Evolutionary conservation across 1,284 basidiomycete species (phyloP), one percentile per base, ranked within the genome.

Genomic region (Pascua guehoae): DNA sequence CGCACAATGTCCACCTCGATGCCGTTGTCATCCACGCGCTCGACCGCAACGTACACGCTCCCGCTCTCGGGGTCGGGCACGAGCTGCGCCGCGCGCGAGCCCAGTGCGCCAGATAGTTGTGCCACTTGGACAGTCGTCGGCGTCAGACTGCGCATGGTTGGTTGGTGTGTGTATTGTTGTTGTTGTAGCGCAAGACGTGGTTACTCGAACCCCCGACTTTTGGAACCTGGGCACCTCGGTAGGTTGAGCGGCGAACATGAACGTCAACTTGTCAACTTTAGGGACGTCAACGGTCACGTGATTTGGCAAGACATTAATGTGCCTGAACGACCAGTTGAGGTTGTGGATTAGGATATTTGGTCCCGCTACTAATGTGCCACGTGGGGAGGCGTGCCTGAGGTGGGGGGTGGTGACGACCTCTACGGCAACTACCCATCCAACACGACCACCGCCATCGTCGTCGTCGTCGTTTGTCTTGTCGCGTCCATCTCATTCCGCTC

Each of bases 11-110:
- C 81, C 12, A 88, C 77, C 41, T 83, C 81, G 8, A 86, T 80
- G 18, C 82, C 81, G 4, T 80, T 82, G 61, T 84, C 83, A 11
- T 40, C 47, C 48, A 72, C 65, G 43, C 70, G 69, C 66, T 88
- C 87, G 1, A 85, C 83, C 8, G 67, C 63, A 5, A 81, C 79
- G 72, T 86, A 89, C 36, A 85, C 71, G 0, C 77, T 77, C 63
- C 84, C 81, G 63, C 83, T 82, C 72, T 91, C 88, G 32, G 86
- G 79, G 76, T 91, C 88, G 60, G 88, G 54, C 44, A 63, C 61
- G 40, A 68, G 46, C 42, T 57, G 63, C 12, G 58, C 54, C 2
- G 49, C 57, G 36, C 50, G 53, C 15, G 47, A 51, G 24, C 24
- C 24, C 24, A 7, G 24, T 3, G 24, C 24, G 24, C 4, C 3